Evolutionary conservation across 257 asterid genomes (phyloP), one percentile per base, ranked within the genome.

Genomic region (Paraleonurus japonicus): DNA sequence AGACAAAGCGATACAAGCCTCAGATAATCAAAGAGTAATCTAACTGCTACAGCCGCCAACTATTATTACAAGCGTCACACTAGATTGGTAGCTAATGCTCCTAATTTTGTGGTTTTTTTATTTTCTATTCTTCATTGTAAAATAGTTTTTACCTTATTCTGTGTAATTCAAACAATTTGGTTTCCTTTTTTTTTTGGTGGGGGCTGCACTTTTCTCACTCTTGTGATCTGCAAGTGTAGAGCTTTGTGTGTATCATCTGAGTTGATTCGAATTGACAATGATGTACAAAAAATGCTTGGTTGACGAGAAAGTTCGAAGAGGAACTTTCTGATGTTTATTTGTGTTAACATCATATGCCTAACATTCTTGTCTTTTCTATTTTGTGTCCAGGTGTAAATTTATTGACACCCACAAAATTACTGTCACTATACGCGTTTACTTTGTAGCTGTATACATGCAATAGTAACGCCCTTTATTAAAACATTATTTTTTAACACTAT

Each of bases 41-140:
- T 82, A 80, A 82, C 87, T 33, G 70, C 48, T 78, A 80, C 82
- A 73, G 74, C 80, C 55, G 17, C 85, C 76, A 81, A 77, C 83
- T 22, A 22, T 53, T 45, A 45, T 53, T 45, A 45, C 57, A 65
- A 51, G 73, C 75, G 61, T 70, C 75, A 30, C 64, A 67, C 3
- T 35, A 22, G 69, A 28, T 55, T 67, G 20, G 51, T 30, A n/a
- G 15, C 43, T 0, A 17, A 26, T 51, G 76, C 23, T 69, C 68
- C 70, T 22, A 51, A 27, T 65, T 57, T 22, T 64, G 69, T 47
- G 73, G 53, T 66, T 76, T 48, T 41, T 16, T 32, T 63, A 43
- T 64, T 64, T 27, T 64, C 32, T 67, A 41, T 60, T 66, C 54
- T 35, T 64, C 50, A 70, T 19, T 84, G 86, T 84, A 75, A 82